These are phyloP conservation scores for Hevea brasiliensis DNA, from an alignment of 345 rosid species.

Conservation along the genomic window DNA sequence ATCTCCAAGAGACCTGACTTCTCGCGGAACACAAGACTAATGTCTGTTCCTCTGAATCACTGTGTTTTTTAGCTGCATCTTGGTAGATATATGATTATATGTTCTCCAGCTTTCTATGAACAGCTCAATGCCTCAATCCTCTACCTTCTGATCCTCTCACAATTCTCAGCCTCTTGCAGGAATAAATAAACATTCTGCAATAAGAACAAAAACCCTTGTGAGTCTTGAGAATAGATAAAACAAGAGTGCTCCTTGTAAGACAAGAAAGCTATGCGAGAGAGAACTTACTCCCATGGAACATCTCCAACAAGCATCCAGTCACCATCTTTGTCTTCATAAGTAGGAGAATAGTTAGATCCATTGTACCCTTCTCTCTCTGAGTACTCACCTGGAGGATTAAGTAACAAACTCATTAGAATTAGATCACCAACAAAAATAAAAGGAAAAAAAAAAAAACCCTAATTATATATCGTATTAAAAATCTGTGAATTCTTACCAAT, in stretches of 20 bases:
- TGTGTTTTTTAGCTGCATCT: no score
- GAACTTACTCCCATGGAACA: conserved; percentile 30
- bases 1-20: not conserved
- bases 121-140: conserved; percentile 13
- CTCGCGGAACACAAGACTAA: not conserved
- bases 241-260: not conserved
- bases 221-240: not conserved
- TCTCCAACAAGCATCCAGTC: conserved; percentile 31
- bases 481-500: conserved; percentile 5
- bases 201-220: not conserved
- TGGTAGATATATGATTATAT: no score
- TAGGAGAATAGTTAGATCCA: conserved; percentile 23
- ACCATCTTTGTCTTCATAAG: conserved; percentile 28
- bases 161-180: conserved; percentile 30
- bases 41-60: no score
- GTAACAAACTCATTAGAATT: not conserved
- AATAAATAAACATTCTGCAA: conserved; percentile 20
- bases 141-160: conserved; percentile 21
- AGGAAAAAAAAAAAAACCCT: not conserved
- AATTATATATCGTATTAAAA: not conserved
- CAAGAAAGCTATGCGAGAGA: not conserved
- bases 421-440: not conserved
- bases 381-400: conserved; percentile 13
- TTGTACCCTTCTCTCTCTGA: conserved; percentile 23
- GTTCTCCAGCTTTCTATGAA: not conserved